These are phyloP conservation scores for Hippophae rhamnoides DNA, from an alignment of 306 rosid species.

Conservation along the genomic window DNA sequence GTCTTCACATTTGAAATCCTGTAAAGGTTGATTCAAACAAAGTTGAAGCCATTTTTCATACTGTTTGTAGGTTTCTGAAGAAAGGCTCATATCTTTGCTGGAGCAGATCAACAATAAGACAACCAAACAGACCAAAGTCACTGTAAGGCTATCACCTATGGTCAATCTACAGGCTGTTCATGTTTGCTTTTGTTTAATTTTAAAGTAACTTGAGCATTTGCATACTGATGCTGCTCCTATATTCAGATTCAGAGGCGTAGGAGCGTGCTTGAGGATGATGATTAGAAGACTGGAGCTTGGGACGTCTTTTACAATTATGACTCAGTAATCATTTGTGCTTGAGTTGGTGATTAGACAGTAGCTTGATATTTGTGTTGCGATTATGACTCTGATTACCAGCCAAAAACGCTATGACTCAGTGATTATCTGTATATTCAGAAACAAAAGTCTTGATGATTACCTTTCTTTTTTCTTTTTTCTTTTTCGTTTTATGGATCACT, in stretches of 20 bases:
- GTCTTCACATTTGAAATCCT: neutral
- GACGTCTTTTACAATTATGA: neutral
- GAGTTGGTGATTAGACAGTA: no score
- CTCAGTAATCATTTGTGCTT: no score
- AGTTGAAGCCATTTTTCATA: constrained; percentile 2
- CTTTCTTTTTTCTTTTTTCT: no score
- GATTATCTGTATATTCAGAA: no score
- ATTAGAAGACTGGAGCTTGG: constrained; percentile 30
- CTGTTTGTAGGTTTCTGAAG: constrained; percentile 71
- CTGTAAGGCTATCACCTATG: constrained; percentile 37
- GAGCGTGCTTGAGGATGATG: constrained; percentile 90
- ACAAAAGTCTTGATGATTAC: no score
- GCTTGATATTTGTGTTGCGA: no score
- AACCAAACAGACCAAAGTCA: constrained; percentile 82
- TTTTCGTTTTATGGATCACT: no score
- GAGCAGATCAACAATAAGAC: constrained; percentile 96
- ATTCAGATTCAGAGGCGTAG: constrained; percentile 95
- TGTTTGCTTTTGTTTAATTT: neutral
- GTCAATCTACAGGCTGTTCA: neutral
- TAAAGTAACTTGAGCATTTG: constrained; percentile 2
- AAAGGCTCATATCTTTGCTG: constrained; percentile 81
- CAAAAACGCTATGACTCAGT: no score
- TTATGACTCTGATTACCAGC: no score
- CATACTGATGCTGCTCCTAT: neutral
- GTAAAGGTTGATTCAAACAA: constrained; percentile 7